Percentiles rank a stretch among this genome's conserved stretches.
These are phyloP conservation scores for Castanea sativa DNA, from an alignment of 306 rosid genomes.

Conservation along the genomic window DNA sequence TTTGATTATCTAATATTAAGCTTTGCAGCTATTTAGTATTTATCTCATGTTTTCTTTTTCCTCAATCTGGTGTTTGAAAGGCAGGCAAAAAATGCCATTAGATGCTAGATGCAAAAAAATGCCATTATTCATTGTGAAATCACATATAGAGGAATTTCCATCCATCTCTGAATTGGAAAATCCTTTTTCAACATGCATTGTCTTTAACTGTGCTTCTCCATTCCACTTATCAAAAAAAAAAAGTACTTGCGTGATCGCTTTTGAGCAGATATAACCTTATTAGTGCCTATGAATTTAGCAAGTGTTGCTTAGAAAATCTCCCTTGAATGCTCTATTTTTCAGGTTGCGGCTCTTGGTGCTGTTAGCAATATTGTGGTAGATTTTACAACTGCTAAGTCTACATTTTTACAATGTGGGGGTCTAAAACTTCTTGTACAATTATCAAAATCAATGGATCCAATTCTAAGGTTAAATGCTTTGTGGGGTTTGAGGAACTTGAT, in stretches of 20 bases:
- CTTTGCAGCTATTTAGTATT: neutral
- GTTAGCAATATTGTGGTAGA: conserved; percentile 82
- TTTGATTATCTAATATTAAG: neutral
- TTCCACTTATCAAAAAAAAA: neutral
- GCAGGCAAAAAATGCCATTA: neutral
- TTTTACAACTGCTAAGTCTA: conserved; percentile 54
- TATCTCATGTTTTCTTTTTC: neutral
- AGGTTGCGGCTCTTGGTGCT: conserved; percentile 90
- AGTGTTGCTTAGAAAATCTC: neutral
- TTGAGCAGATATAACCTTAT: neutral
- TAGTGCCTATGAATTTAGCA: conserved; percentile 4
- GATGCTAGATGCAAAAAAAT: neutral
- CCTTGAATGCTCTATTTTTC: conserved; percentile 34
- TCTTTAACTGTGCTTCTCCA: neutral
- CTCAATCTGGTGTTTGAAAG: neutral
- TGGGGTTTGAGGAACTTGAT: conserved; percentile 86
- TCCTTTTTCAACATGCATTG: neutral
- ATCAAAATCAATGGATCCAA: conserved; percentile 84
- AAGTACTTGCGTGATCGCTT: neutral
- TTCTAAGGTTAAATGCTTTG: conserved; percentile 68
- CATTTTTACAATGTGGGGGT: conserved; percentile 73
- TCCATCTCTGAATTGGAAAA: neutral
- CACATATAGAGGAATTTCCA: neutral
- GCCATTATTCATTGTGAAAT: neutral
- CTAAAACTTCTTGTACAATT: conserved; percentile 74